These are phyloP conservation scores for Symbiodinium natans DNA, from an alignment of 73 alveolate genomes.

Conservation along the genomic window DNA sequence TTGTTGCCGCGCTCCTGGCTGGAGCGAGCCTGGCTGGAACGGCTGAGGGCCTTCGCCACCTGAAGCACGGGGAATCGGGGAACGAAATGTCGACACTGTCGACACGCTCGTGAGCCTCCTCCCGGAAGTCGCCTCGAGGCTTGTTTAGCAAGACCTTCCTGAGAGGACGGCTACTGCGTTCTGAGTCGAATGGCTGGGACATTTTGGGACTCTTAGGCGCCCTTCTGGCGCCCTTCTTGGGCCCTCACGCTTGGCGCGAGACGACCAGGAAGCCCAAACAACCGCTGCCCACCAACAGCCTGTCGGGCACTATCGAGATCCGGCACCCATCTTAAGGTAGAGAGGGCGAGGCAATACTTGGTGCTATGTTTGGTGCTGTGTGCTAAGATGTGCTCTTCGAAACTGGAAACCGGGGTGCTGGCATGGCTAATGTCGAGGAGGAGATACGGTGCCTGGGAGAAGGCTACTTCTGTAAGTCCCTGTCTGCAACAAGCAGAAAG, in stretches of 20 bases:
- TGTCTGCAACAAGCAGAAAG: neutral
- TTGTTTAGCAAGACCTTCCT: constrained; percentile 72
- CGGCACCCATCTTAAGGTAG: too few species aligned
- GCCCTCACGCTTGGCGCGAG: constrained; percentile 57
- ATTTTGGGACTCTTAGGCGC: neutral
- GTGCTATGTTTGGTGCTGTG: too few species aligned
- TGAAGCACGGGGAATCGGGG: too few species aligned
- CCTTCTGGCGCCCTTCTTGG: neutral
- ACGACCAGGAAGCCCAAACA: constrained; percentile 43
- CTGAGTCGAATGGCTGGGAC: too few species aligned
- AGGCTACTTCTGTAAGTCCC: neutral
- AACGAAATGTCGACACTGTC: too few species aligned
- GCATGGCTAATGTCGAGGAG: constrained; percentile 17
- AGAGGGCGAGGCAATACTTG: too few species aligned
- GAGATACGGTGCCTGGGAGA: constrained; percentile 32
- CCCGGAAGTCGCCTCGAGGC: constrained; percentile 43
- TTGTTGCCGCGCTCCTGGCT: too few species aligned
- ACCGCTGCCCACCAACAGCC: constrained; percentile 33
- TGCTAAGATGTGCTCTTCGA: neutral
- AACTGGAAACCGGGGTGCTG: neutral
- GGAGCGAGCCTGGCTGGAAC: neutral
- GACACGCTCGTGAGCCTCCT: too few species aligned
- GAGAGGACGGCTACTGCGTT: neutral
- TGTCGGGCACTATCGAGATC: too few species aligned
- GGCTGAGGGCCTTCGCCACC: constrained; percentile 2